Percentiles rank a stretch among this genome's conserved stretches.
Conservation (phyloP, 1,284 basidiomycete genomes). For the Sporisorium reilianum region DNA sequence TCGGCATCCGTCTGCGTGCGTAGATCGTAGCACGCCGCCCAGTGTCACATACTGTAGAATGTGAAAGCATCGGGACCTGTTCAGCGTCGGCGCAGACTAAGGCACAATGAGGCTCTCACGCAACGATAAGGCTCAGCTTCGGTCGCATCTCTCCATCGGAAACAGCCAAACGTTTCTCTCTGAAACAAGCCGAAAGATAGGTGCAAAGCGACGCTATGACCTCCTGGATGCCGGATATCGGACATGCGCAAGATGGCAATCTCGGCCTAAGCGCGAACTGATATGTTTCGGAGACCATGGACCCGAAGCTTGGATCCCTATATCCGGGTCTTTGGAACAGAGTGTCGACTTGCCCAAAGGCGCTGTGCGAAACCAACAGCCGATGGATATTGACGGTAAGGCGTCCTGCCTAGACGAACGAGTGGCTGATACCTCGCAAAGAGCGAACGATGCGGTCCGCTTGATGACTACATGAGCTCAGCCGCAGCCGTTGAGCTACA, state of each 20-base stretch:
- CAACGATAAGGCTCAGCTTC: too few species aligned
- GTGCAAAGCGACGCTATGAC: too few species aligned
- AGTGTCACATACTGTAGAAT: too few species aligned
- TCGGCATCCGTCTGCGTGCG: too few species aligned
- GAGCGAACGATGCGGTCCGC: neutral
- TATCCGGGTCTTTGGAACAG: too few species aligned
- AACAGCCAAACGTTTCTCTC: too few species aligned
- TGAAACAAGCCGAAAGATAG: neutral
- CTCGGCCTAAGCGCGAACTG: too few species aligned
- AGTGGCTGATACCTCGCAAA: neutral
- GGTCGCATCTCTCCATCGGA: neutral
- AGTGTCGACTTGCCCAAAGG: too few species aligned
- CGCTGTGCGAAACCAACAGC: neutral
- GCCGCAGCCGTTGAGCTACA: neutral
- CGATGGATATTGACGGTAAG: neutral
- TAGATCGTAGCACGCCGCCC: too few species aligned
- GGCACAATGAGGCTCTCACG: neutral
- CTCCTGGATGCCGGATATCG: too few species aligned
- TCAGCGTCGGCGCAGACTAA: neutral
- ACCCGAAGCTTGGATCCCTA: too few species aligned
- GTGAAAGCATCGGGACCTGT: neutral
- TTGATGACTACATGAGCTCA: neutral
- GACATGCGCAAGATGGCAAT: too few species aligned
- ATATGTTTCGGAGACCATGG: neutral
- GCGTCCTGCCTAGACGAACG: neutral